Conservation (phyloP, 208 protist genomes). For the Trypanosoma rangeli region DNA sequence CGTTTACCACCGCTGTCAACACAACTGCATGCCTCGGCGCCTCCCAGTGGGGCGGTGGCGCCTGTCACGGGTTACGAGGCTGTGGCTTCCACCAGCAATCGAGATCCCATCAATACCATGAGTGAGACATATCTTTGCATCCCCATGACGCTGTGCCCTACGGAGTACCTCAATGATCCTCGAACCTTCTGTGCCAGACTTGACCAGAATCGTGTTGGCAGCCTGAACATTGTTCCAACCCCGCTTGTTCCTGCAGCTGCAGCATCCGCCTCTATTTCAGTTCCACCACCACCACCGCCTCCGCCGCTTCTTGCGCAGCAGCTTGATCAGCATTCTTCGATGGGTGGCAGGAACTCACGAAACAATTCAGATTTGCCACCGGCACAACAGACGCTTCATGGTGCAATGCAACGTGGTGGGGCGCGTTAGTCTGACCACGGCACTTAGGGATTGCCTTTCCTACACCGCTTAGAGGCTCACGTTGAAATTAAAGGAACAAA, state of each 20-base stretch:
- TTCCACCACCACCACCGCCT: slow-evolving; percentile 22
- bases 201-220: slow-evolving; percentile 45
- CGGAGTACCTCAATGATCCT: slow-evolving; percentile 54
- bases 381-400: slow-evolving; percentile 10
- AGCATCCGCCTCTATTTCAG: slow-evolving; percentile 1
- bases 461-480: background rate
- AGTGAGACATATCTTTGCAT: slow-evolving; percentile 56
- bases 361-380: slow-evolving; percentile 5
- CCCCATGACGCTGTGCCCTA: slow-evolving; percentile 51
- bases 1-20: slow-evolving; percentile 20
- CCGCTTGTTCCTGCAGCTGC: slow-evolving; percentile 19
- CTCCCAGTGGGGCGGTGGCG: background rate
- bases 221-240: slow-evolving; percentile 28
- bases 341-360: background rate
- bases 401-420: slow-evolving; percentile 1
- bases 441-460: background rate
- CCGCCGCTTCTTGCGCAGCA: background rate
- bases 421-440: background rate
- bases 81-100: background rate
- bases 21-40: background rate
- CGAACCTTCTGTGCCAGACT: slow-evolving; percentile 56
- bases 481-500: slow-evolving; percentile 2
- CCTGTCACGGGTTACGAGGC: background rate
- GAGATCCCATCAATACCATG: background rate
- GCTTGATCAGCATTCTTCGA: background rate